Percentiles rank a stretch among this genome's conserved stretches.
Conservation (phyloP, 352 stramenopile genomes). For the Globisporangium cystogenes region DNA sequence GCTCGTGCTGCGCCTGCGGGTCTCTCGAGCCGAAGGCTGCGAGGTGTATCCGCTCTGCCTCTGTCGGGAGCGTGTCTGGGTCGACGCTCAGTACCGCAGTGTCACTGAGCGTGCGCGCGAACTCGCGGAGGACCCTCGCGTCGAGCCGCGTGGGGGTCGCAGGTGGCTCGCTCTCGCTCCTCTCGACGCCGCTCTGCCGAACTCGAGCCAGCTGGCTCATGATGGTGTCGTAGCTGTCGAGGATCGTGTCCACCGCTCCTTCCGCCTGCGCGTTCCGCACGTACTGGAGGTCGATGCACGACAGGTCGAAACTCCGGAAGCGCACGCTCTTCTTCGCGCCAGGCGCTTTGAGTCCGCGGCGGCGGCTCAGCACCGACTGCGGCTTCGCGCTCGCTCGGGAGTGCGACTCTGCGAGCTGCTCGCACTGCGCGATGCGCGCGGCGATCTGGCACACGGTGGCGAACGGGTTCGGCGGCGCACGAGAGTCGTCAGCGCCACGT, state of each 20-base stretch:
- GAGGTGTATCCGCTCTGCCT: slow-evolving; percentile 18
- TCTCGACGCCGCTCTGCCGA: slow-evolving; percentile 1
- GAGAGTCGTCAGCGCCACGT: not conserved
- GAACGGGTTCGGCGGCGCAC: slow-evolving; percentile 11
- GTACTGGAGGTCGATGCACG: slow-evolving; percentile 54
- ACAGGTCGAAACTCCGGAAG: slow-evolving; percentile 64
- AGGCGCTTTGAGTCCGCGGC: slow-evolving; percentile 6
- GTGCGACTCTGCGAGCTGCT: slow-evolving; percentile 28
- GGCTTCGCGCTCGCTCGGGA: slow-evolving; percentile 10
- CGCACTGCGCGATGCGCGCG: slow-evolving; percentile 29
- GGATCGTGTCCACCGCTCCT: slow-evolving; percentile 34
- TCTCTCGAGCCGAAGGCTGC: slow-evolving; percentile 26
- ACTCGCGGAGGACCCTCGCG: slow-evolving; percentile 11
- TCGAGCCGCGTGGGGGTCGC: not conserved
- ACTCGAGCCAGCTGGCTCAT: slow-evolving; percentile 29
- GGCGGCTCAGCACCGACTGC: slow-evolving; percentile 11
- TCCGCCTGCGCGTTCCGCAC: slow-evolving; percentile 35
- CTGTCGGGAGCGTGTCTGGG: slow-evolving; percentile 3
- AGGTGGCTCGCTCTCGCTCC: not conserved
- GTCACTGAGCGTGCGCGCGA: slow-evolving; percentile 12
- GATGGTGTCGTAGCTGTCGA: slow-evolving; percentile 32
- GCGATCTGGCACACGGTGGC: slow-evolving; percentile 23
- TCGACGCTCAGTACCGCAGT: slow-evolving; percentile 10
- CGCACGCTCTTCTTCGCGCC: slow-evolving; percentile 34
- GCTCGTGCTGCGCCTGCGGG: slow-evolving; percentile 31